Percentiles rank a stretch among this genome's conserved stretches.
Conservation (phyloP, 1,284 basidiomycete species). For the Ceratobasidium sp. region DNA sequence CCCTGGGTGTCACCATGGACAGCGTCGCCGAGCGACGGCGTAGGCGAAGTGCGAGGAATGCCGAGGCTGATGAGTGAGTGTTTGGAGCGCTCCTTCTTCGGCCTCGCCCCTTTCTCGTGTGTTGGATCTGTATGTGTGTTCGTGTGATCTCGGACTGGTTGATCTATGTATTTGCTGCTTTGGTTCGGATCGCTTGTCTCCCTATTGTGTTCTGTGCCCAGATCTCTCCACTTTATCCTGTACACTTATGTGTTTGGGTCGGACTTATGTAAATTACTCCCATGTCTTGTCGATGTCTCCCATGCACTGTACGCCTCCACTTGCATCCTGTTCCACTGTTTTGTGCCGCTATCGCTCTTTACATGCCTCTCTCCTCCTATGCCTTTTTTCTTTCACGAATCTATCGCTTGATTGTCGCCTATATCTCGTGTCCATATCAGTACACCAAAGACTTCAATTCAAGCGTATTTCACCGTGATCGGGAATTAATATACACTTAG, state of each 20-base stretch:
- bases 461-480: no score
- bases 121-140: constrained; percentile 15
- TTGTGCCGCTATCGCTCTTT: constrained; percentile 4
- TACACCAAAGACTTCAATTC: constrained; percentile 1
- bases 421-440: constrained; percentile 13
- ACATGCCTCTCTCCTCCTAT: constrained; percentile 1
- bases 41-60: constrained; percentile 16
- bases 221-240: constrained; percentile 8
- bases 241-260: constrained; percentile 33
- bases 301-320: constrained; percentile 15
- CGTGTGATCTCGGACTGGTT: constrained; percentile 1
- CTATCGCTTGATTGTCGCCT: constrained; percentile 12
- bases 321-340: neutral
- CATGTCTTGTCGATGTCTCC: constrained; percentile 3
- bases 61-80: constrained; percentile 13
- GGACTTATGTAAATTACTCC: constrained; percentile 31
- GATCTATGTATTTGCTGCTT: constrained; percentile 32
- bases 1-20: constrained; percentile 60
- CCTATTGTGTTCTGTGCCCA: constrained; percentile 10
- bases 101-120: neutral
- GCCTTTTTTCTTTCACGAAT: constrained; percentile 22
- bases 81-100: neutral
- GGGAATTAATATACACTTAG: no score
- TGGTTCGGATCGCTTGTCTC: constrained; percentile 13
- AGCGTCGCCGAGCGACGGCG: constrained; percentile 37